phyloP scores from a whole-genome alignment of 2,329 filamentous ascomycete genomes.

The Cytospora piceicola region DNA sequence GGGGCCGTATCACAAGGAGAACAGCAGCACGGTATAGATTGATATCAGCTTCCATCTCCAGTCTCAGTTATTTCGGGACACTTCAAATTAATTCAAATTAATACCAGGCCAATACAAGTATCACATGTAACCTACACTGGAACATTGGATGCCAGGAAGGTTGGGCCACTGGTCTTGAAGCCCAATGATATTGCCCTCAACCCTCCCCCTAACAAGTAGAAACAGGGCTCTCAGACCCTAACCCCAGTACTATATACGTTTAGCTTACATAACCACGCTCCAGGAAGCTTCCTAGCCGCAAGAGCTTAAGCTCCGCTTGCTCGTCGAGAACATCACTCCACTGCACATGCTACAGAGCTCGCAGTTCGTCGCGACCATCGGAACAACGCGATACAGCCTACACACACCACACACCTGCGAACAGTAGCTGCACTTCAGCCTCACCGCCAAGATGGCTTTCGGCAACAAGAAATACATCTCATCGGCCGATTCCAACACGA shows the following conservation, averaged over 20 bases:
- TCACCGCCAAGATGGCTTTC: constrained; percentile 60
- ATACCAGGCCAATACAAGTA: too few species aligned
- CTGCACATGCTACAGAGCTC: neutral
- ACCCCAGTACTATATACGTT: neutral
- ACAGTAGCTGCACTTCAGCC: neutral
- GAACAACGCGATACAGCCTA: neutral
- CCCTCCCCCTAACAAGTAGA: neutral
- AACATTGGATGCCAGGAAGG: too few species aligned
- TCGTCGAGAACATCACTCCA: neutral
- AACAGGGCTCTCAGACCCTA: neutral
- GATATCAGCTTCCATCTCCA: too few species aligned
- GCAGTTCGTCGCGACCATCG: neutral
- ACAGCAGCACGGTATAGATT: too few species aligned
- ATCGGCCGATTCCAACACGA: constrained; percentile 65
- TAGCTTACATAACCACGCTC: neutral
- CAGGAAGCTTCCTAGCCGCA: neutral
- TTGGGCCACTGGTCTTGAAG: neutral
- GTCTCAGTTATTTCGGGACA: too few species aligned
- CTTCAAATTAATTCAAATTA: neutral
- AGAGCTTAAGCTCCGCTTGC: neutral
- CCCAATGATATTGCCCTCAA: neutral
- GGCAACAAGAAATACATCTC: constrained; percentile 72
- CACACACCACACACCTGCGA: neutral
- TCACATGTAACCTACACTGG: constrained; percentile 5
- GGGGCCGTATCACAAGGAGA: neutral